phyloP scores from a whole-genome alignment of 371 early-diverging fungal species.

The Mucor plumbeus region DNA sequence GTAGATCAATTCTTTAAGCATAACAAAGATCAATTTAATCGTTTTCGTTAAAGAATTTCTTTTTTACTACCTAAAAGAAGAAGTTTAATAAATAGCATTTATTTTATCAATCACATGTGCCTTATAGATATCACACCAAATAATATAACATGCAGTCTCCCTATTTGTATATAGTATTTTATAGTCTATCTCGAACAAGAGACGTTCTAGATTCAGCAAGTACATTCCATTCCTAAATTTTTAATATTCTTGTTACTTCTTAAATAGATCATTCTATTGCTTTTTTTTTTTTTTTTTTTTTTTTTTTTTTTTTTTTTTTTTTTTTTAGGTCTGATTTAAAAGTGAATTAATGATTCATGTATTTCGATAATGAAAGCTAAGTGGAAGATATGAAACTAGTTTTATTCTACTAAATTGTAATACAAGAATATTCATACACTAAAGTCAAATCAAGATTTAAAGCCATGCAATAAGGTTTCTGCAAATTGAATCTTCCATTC shows the following conservation, averaged over 20 bases:
- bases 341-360: background rate
- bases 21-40: constrained; percentile 32
- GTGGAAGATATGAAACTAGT: background rate
- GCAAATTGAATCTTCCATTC: background rate
- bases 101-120: background rate
- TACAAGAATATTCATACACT: no score
- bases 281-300: background rate
- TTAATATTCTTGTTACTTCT: background rate
- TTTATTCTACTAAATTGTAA: no score
- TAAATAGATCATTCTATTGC: background rate
- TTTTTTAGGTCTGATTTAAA: background rate
- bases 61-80: background rate
- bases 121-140: background rate
- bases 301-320: background rate
- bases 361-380: background rate
- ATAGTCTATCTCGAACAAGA: background rate
- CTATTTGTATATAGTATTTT: constrained; percentile 10
- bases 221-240: background rate
- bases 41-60: constrained; percentile 13
- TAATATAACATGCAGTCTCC: background rate
- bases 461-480: background rate
- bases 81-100: background rate
- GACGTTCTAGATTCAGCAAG: background rate
- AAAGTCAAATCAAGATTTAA: background rate
- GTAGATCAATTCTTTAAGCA: constrained; percentile 27